Evolutionary conservation across 371 early-diverging fungal species (phyloP).

Genomic region (Mucor mucedo): DNA sequence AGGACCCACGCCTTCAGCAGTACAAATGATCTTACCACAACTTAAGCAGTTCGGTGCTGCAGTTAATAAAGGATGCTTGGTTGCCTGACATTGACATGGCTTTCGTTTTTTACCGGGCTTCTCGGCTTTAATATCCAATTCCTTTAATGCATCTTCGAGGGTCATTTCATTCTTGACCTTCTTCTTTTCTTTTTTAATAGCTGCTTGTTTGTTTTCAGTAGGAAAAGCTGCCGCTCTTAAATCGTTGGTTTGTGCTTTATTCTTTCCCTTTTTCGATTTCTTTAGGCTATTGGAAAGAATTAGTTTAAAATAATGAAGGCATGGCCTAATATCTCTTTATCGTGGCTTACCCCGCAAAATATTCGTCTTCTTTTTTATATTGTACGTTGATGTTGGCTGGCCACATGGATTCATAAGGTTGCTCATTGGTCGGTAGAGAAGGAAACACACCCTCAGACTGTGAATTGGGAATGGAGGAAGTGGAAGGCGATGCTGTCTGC

Average conservation of each 20-base stretch:
- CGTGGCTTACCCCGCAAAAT: slow-evolving; percentile 42
- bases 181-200: slow-evolving; percentile 31
- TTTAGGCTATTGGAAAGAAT: slow-evolving; percentile 14
- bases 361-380: slow-evolving; percentile 54
- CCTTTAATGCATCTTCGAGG: slow-evolving; percentile 52
- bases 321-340: not conserved
- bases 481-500: not conserved
- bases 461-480: slow-evolving; percentile 11
- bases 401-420: slow-evolving; percentile 34
- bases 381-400: slow-evolving; percentile 53
- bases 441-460: slow-evolving; percentile 23
- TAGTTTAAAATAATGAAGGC: not conserved
- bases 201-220: slow-evolving; percentile 13
- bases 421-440: slow-evolving; percentile 33
- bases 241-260: slow-evolving; percentile 20
- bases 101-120: slow-evolving; percentile 38
- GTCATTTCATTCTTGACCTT: slow-evolving; percentile 49
- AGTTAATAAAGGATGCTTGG: slow-evolving; percentile 78
- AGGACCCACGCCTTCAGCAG: slow-evolving; percentile 81
- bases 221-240: slow-evolving; percentile 20
- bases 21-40: slow-evolving; percentile 91
- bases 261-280: slow-evolving; percentile 25
- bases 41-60: slow-evolving; percentile 83
- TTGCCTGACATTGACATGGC: slow-evolving; percentile 63
- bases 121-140: slow-evolving; percentile 46